Evolutionary conservation across 2,329 filamentous ascomycete genomes (phyloP), one percentile per base, ranked within the genome.

Genomic region (Fusarium tjaetaba): DNA sequence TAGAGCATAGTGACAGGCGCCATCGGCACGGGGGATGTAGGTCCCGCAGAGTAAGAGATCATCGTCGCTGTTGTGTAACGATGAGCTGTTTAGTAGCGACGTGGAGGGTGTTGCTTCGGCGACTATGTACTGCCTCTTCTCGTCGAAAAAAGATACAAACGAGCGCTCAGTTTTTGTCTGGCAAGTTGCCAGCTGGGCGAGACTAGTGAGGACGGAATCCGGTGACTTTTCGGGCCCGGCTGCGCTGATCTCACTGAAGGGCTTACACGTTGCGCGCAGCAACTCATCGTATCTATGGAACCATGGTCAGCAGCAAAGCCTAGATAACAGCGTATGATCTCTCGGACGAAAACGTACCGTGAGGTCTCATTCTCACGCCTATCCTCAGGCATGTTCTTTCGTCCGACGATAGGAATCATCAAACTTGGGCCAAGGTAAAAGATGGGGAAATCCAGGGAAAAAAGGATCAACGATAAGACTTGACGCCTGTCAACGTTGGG

Each of bases 91-190:
- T 4, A 59, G 24, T 9, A 64, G 18, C 15, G 58, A 64, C 0
- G 55, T 64, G 13, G 24, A 39, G 13, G 61, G 45, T 4, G 61
- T 64, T 16, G 61, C 55, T 36, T 64, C 61, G 4, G 61, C 43
- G 0, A 64, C 26, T 14, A 49, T 49, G 13, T 64, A 64, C 15
- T 61, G 61, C 2, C 28, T 42, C 7, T 18, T 11, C 6, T 59
- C 34, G 3, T 64, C 43, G 4, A 64, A 64, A 2, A 64, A 30
- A 2, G 61, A 64, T 11, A 64, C n/a, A 24, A 64, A 41, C 5
- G 61, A 59, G 58, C 61, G 61, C 16, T 64, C 56, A 24, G 61
- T 59, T 7, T 32, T 45, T 4, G 58, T 38, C 11, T 61, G 61
- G 15, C 59, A 49, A 2, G 46, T 38, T 8, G 55, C 61, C 1